Evolutionary conservation across 768 basidiomycete genomes (phyloP).

Genomic region (Rhodotorula graminis): DNA sequence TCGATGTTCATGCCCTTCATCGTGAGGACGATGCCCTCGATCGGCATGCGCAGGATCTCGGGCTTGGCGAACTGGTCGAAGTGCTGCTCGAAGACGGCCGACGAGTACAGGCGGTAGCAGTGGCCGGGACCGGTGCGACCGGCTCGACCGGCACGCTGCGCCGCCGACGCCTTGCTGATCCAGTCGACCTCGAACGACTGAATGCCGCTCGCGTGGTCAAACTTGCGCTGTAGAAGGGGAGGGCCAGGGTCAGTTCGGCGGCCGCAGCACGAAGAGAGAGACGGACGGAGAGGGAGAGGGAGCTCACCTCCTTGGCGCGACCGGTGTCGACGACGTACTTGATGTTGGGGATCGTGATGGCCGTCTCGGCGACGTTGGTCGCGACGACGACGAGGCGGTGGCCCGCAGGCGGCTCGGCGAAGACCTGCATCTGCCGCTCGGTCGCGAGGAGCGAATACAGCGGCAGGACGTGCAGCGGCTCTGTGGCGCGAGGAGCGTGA

Average conservation of each 20-base stretch:
- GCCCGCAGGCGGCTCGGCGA: conserved; percentile 72
- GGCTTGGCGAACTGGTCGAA: conserved; percentile 81
- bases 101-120: conserved; percentile 95
- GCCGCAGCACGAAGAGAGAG: no score
- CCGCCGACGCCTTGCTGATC: conserved; percentile 91
- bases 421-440: conserved; percentile 92
- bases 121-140: conserved; percentile 97
- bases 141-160: conserved; percentile 90
- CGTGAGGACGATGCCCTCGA: conserved; percentile 91
- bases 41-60: conserved; percentile 90
- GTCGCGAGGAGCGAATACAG: conserved; percentile 86
- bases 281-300: conserved; percentile 43
- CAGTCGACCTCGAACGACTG: conserved; percentile 89
- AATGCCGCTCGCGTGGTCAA: conserved; percentile 72
- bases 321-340: conserved; percentile 97
- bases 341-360: conserved; percentile 92
- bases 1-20: conserved; percentile 99
- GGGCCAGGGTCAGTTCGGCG: background rate
- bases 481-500: conserved; percentile 48
- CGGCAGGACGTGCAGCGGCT: conserved; percentile 88
- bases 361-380: conserved; percentile 95
- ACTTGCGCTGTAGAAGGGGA: conserved; percentile 60
- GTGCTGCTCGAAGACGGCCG: conserved; percentile 86
- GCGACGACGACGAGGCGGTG: conserved; percentile 85
- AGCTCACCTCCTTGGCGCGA: conserved; percentile 71